Conservation (phyloP, 2,329 filamentous ascomycete genomes). For the Ilyonectria sp. region DNA sequence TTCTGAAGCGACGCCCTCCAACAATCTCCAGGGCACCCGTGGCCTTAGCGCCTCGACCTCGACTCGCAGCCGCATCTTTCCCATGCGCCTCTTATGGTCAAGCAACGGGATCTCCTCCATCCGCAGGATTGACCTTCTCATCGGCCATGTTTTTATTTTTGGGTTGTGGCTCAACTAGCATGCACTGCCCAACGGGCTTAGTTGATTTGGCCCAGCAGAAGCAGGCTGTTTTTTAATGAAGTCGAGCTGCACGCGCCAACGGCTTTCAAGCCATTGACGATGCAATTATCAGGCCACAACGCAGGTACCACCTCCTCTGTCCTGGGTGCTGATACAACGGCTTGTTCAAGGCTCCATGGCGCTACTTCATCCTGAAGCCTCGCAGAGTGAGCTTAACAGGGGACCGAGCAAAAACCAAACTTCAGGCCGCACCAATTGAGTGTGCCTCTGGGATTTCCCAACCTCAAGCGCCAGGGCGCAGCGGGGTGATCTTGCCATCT, state of each 20-base stretch:
- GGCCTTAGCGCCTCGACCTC: slow-evolving; percentile 13
- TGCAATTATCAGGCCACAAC: slow-evolving; percentile 35
- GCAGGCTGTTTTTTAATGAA: slow-evolving; percentile 10
- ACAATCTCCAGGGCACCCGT: slow-evolving; percentile 7
- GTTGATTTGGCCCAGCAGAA: slow-evolving; percentile 3
- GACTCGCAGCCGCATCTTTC: slow-evolving; percentile 15
- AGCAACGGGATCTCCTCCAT: slow-evolving; percentile 4
- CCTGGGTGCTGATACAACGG: slow-evolving; percentile 7
- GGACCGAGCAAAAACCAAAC: slow-evolving; percentile 17
- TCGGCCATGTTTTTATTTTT: slow-evolving; percentile 8
- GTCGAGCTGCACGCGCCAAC: slow-evolving; percentile 3
- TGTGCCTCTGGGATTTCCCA: slow-evolving; percentile 8
- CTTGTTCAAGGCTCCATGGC: not conserved
- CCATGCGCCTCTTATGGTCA: slow-evolving; percentile 16
- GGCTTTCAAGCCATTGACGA: slow-evolving; percentile 23
- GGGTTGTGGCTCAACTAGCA: slow-evolving; percentile 7
- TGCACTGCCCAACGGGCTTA: slow-evolving; percentile 12
- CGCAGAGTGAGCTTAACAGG: slow-evolving; percentile 13
- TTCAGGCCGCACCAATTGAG: not conserved
- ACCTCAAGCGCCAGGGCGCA: slow-evolving; percentile 25
- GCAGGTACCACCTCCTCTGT: slow-evolving; percentile 30
- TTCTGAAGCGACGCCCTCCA: slow-evolving; percentile 20
- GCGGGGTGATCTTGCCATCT: slow-evolving; percentile 23
- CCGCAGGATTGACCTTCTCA: slow-evolving; percentile 14
- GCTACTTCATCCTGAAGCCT: slow-evolving; percentile 12